phyloP scores from a whole-genome alignment of 805 yeast species.

The Ogataea trehalophila region DNA sequence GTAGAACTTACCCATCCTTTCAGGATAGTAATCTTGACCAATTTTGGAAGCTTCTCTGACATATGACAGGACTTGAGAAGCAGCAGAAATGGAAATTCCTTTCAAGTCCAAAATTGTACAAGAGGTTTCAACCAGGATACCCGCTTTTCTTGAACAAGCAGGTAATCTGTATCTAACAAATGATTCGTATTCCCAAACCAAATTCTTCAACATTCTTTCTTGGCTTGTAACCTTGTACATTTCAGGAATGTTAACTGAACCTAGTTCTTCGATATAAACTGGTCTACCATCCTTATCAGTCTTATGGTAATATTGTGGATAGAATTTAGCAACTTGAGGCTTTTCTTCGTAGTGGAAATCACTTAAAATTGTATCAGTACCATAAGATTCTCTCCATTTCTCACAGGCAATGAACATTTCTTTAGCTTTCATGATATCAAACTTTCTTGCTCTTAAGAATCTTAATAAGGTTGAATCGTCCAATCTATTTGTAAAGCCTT shows the following conservation, averaged over 20 bases:
- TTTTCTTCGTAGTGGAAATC: slow-evolving; percentile 95
- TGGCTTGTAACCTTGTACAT: slow-evolving; percentile 92
- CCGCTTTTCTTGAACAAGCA: slow-evolving; percentile 84
- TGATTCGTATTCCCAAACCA: slow-evolving; percentile 97
- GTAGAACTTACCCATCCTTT: slow-evolving; percentile 98
- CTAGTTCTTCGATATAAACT: slow-evolving; percentile 88
- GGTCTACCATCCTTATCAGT: slow-evolving; percentile 97
- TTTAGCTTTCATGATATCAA: slow-evolving; percentile 73
- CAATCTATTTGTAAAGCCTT: slow-evolving; percentile 69
- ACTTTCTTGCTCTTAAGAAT: slow-evolving; percentile 92
- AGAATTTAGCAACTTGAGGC: slow-evolving; percentile 78
- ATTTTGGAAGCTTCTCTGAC: slow-evolving; percentile 90
- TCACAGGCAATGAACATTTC: slow-evolving; percentile 86
- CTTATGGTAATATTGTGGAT: slow-evolving; percentile 97
- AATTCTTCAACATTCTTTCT: slow-evolving; percentile 92
- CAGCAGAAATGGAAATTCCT: slow-evolving; percentile 83
- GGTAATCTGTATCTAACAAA: slow-evolving; percentile 82
- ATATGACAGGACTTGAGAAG: slow-evolving; percentile 79
- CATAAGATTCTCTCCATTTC: slow-evolving; percentile 84
- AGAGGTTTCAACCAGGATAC: slow-evolving; percentile 83
- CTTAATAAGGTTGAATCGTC: slow-evolving; percentile 85
- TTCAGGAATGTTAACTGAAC: slow-evolving; percentile 81
- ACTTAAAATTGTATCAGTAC: slow-evolving; percentile 77
- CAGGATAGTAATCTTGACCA: slow-evolving; percentile 97
- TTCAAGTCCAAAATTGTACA: slow-evolving; percentile 95